Evolutionary conservation across 257 asterid genomes (phyloP), one percentile per base, ranked within the genome.

Genomic region (Nicotiana tomentosiformis): DNA sequence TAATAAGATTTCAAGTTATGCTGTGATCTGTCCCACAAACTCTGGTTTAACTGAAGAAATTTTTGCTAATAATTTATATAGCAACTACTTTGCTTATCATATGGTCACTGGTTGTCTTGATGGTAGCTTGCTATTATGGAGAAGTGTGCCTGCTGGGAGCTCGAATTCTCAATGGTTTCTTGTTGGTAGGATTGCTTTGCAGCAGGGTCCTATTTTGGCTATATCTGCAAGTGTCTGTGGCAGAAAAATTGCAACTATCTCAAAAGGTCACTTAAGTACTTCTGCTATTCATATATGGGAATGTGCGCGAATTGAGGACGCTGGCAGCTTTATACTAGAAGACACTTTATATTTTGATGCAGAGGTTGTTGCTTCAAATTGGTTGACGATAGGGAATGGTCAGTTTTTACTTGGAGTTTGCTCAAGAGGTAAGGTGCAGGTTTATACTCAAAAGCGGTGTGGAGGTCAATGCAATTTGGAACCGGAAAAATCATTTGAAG

Each of bases 41-140:
- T 77, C 86, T 84, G 83, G 85, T 86, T 82, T 81, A 70, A 85
- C 93, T 83, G 74, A 84, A 82, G 90, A 88, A 83, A 72, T 65
- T 85, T 86, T 84, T 83, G 69, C 82, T 23, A 78, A 87, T 89
- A 92, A 82, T 78, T 81, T 82, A 66, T 89, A 81, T 72, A 80
- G 88, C 84, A 85, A 83, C 86, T 85, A 83, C 86, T 89, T 89
- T 80, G 87, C 97, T 66, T 96, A 96, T 89, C 99, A 96, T 86
- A 80, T 94, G 90, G 84, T 91, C 79, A 93, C 98, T 78, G 99
- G 98, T 86, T 87, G 88, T 86, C 49, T 37, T 82, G 86, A 87
- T 88, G 98, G 99, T 77, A 88, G 84, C 85, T 86, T 94, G 84
- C 93, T 92, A 89, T 87, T 96, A 78, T 96, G 99, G 99, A 91